phyloP scores from a whole-genome alignment of 345 rosid species.

The Litchi chinensis region DNA sequence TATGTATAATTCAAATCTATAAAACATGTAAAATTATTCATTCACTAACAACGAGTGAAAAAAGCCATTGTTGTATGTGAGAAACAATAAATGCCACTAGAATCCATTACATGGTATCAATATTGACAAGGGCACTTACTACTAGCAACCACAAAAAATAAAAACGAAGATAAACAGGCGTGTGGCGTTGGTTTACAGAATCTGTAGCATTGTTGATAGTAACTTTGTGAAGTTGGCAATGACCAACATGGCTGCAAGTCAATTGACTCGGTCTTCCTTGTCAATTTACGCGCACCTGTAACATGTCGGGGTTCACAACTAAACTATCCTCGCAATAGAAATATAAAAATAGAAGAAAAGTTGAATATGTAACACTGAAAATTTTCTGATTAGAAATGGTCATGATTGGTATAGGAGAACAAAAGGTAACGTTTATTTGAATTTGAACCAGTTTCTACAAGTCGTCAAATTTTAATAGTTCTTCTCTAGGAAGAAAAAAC shows the following conservation, averaged over 20 bases:
- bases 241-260: not conserved
- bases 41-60: not conserved
- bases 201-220: not conserved
- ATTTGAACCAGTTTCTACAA: not conserved
- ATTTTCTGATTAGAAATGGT: not conserved
- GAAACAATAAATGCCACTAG: conserved; percentile 1
- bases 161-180: not conserved
- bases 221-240: not conserved
- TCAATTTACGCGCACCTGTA: not conserved
- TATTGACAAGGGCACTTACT: not conserved
- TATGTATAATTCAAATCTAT: conserved; percentile 8
- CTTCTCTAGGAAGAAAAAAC: not conserved
- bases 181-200: not conserved
- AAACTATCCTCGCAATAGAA: too few species aligned
- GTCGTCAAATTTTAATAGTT: not conserved
- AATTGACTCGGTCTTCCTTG: not conserved
- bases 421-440: not conserved
- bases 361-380: not conserved
- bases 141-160: not conserved
- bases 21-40: conserved; percentile 12
- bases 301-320: not conserved
- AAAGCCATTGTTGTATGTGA: not conserved
- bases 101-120: not conserved
- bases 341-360: not conserved
- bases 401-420: not conserved